Conservation (phyloP, 495 filamentous ascomycete species). For the Sporormia fimetaria region DNA sequence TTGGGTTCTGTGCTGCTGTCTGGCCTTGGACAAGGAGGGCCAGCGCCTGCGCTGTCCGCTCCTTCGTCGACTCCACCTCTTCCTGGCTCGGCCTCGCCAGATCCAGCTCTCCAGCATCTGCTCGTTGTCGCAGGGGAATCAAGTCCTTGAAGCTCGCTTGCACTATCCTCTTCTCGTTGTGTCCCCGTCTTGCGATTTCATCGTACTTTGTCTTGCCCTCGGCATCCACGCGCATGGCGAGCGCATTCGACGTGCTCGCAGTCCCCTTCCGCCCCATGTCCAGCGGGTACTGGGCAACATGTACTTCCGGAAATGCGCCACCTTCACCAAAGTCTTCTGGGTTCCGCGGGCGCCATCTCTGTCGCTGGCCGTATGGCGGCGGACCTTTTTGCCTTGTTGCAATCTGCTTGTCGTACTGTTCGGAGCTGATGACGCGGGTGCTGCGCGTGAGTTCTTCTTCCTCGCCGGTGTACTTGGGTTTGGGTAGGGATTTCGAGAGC, state of each 20-base stretch:
- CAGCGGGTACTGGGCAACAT: slow-evolving; percentile 87
- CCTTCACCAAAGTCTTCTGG: slow-evolving; percentile 92
- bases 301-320: slow-evolving; percentile 90
- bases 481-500: slow-evolving; percentile 72
- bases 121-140: slow-evolving; percentile 85
- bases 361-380: slow-evolving; percentile 71
- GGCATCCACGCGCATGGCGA: slow-evolving; percentile 80
- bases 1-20: slow-evolving; percentile 85
- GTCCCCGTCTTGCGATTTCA: slow-evolving; percentile 85
- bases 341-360: slow-evolving; percentile 76
- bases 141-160: slow-evolving; percentile 95
- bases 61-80: slow-evolving; percentile 66
- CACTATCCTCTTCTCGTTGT: slow-evolving; percentile 69
- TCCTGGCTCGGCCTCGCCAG: slow-evolving; percentile 78
- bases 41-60: slow-evolving; percentile 79
- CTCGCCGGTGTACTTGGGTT: slow-evolving; percentile 78
- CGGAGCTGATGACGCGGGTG: slow-evolving; percentile 65
- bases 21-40: slow-evolving; percentile 72
- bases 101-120: slow-evolving; percentile 88
- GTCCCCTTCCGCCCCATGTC: slow-evolving; percentile 78
- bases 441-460: slow-evolving; percentile 64
- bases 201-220: slow-evolving; percentile 94
- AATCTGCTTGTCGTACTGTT: slow-evolving; percentile 74
- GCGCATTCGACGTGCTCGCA: slow-evolving; percentile 65
- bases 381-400: slow-evolving; percentile 74